Conservation (phyloP, 1,139 yeast species). For the Pichia sp. region DNA sequence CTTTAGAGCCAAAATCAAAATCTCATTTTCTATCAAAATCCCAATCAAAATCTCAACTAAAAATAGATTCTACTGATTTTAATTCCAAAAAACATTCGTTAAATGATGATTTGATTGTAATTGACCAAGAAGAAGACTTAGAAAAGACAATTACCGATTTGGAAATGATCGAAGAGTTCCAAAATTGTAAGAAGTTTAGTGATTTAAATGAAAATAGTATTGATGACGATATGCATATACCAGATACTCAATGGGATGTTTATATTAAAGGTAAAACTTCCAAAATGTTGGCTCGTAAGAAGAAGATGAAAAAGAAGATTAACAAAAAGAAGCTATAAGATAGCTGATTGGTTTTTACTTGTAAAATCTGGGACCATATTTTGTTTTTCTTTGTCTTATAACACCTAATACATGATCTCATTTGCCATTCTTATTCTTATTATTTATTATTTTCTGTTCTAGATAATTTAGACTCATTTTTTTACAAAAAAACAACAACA, state of each 20-base stretch:
- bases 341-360: no score
- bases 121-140: slow-evolving; percentile 27
- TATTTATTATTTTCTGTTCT: no score
- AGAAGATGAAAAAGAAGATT: slow-evolving; percentile 1
- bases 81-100: no score
- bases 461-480: no score
- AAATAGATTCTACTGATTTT: no score
- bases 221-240: neutral
- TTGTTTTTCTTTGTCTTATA: no score
- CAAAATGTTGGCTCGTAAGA: slow-evolving; percentile 9
- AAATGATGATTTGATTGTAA: slow-evolving; percentile 15
- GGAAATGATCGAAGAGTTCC: slow-evolving; percentile 24
- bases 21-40: neutral
- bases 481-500: no score
- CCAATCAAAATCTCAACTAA: neutral
- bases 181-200: slow-evolving; percentile 14
- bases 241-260: slow-evolving; percentile 13
- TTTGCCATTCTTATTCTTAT: no score
- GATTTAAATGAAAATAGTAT: neutral
- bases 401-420: no score
- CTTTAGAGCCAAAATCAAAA: slow-evolving; percentile 21
- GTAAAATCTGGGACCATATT: no score
- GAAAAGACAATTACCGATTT: slow-evolving; percentile 28
- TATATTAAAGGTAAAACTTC: slow-evolving; percentile 5
- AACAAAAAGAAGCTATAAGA: neutral